Evolutionary conservation across 768 basidiomycete genomes (phyloP), one percentile per base, ranked within the genome.

Genomic region (Lanmaoa rubissima): DNA sequence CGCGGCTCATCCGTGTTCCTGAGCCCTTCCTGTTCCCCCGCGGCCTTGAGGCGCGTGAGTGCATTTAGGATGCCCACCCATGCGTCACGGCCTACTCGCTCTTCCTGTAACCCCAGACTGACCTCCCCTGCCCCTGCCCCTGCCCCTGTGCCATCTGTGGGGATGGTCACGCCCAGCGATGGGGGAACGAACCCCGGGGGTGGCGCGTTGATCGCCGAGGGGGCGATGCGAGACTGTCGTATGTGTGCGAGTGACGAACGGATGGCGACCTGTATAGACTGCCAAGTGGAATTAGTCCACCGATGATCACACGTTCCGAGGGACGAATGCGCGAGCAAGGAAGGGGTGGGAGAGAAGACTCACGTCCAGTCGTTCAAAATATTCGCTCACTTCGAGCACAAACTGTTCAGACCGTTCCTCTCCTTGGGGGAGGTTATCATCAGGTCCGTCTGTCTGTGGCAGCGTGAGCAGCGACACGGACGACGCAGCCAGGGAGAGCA

Each of bases 331-430:
- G 13, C 3, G 39, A 56, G 38, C 49, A 38, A 32, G 8, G 26
- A 56, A 48, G 17, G 34, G 28, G 40, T 28, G 28, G 4, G 28
- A 28, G 40, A 26, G 51, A 42, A 76, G 59, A 69, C 80, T 53
- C 64, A 92, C 90, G 68, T 93, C 86, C 10, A 92, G 77, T 28
- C 87, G 84, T 63, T 91, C 86, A 65, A 92, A 93, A 71, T 92
- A 92, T 67, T 91, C 88, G 76, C 86, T 87, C 50, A 88, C 88
- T 75, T 92, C 88, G 41, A 87, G 78, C 40, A 92, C 90, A 61
- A 93, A 92, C 65, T 90, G 87, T 66, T 92, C 89, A 14, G 88
- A 90, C 36, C 90, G 79, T 71, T 93, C 90, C 57, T 87, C 90
- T 40, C 89, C 90, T 64, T 88, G 86, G 3, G 90, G 89, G 9